These are phyloP conservation scores for Ampelocalamus luodianensis DNA, from an alignment of 176 grass and related monocot species.

Conservation along the genomic window DNA sequence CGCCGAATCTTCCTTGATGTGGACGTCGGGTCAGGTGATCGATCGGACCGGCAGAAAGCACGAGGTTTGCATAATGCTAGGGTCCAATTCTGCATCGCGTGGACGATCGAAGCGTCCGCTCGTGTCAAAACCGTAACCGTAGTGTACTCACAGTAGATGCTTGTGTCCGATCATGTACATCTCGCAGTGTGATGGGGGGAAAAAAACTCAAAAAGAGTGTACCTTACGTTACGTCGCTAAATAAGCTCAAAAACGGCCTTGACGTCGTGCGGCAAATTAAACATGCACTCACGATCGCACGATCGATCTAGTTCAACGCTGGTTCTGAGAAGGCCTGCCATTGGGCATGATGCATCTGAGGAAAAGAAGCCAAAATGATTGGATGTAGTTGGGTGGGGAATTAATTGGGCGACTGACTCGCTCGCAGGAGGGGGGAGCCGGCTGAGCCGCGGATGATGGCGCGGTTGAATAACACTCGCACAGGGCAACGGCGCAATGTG, in stretches of 20 bases:
- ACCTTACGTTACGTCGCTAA: background rate
- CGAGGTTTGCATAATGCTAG: background rate
- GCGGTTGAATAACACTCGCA: conserved; percentile 18
- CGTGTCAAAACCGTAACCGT: too few relatives aligned
- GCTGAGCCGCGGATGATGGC: conserved; percentile 42
- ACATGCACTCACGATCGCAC: background rate
- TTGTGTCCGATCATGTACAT: too few relatives aligned
- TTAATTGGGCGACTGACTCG: background rate
- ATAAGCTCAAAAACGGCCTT: too few relatives aligned
- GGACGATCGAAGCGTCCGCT: background rate
- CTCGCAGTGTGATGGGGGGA: too few relatives aligned
- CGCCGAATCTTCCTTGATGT: background rate
- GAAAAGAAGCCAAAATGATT: conserved; percentile 33
- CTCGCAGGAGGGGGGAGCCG: background rate
- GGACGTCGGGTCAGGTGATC: background rate
- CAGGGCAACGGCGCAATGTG: background rate
- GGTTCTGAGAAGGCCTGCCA: background rate
- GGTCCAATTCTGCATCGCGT: background rate
- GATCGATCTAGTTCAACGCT: background rate
- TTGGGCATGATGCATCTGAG: conserved; percentile 33
- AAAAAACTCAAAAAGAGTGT: too few relatives aligned
- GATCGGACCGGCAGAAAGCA: background rate
- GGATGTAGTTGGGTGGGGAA: background rate
- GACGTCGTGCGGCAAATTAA: background rate
- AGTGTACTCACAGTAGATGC: too few relatives aligned